phyloP scores from a whole-genome alignment of 208 protist species.

The Leishmania tarentolae region DNA sequence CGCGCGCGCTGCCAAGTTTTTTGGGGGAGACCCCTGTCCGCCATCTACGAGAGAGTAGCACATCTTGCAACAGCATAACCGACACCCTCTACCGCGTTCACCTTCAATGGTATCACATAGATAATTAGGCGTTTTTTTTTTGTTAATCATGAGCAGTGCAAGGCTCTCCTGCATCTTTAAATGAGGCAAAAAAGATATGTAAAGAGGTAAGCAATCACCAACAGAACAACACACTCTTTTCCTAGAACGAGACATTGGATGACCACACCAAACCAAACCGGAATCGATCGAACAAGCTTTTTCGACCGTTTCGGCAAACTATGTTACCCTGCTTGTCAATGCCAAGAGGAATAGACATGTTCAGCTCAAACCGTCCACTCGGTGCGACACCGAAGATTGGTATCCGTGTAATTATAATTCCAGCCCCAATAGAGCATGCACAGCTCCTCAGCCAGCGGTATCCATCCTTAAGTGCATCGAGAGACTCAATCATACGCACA shows the following conservation, averaged over 20 bases:
- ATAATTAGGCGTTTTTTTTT: not conserved
- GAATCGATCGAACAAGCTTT: conserved; percentile 67
- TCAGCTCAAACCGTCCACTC: conserved; percentile 84
- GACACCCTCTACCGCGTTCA: not conserved
- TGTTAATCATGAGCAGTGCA: not conserved
- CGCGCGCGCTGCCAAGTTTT: not conserved
- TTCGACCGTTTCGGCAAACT: conserved; percentile 49
- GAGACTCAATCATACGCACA: conserved; percentile 60
- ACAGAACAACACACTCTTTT: not conserved
- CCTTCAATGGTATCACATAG: not conserved
- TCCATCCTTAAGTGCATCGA: conserved; percentile 45
- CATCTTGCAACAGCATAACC: not conserved
- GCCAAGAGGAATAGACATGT: conserved; percentile 71
- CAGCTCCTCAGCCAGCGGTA: conserved; percentile 59
- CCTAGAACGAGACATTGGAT: conserved; percentile 68
- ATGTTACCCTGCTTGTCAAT: conserved; percentile 61
- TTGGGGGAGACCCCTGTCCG: not conserved
- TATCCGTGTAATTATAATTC: conserved; percentile 83
- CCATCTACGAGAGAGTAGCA: not conserved
- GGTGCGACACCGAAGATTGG: conserved; percentile 75
- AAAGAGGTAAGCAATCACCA: not conserved
- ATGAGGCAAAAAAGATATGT: not conserved
- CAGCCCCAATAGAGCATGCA: conserved; percentile 74
- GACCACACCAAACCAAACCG: conserved; percentile 88
- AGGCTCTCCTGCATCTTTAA: not conserved